Conservation (phyloP, 371 early-diverging fungal genomes). For the Apophysomyces ossiformis region DNA sequence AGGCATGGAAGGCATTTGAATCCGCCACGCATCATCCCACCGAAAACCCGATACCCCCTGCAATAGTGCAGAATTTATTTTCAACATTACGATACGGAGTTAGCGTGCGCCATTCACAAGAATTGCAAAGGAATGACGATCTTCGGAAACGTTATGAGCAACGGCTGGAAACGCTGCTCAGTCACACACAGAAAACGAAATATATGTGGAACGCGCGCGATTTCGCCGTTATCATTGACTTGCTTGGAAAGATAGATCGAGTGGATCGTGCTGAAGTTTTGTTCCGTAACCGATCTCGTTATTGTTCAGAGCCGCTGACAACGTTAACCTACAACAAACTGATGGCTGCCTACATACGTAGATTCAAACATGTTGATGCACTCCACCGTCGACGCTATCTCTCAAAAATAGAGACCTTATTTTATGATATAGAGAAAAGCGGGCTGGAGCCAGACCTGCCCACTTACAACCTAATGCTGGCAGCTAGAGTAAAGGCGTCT, state of each 20-base stretch:
- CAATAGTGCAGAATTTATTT: constrained; percentile 22
- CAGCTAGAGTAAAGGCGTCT: constrained; percentile 26
- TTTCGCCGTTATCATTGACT: constrained; percentile 30
- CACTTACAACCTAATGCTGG: constrained; percentile 36
- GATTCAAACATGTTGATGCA: constrained; percentile 26
- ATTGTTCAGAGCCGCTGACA: constrained; percentile 23
- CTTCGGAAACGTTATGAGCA: constrained; percentile 21
- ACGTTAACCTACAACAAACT: constrained; percentile 33
- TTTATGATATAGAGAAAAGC: constrained; percentile 26
- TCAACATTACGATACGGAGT: constrained; percentile 26
- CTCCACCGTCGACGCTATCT: constrained; percentile 23
- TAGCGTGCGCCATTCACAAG: constrained; percentile 11
- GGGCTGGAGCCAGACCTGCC: constrained; percentile 24
- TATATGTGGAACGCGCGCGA: constrained; percentile 26
- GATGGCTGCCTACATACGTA: constrained; percentile 35
- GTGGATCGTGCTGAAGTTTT: constrained; percentile 34
- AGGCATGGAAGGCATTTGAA: constrained; percentile 40
- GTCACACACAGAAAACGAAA: constrained; percentile 15
- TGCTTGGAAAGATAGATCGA: constrained; percentile 33
- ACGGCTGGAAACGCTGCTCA: constrained; percentile 29
- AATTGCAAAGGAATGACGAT: constrained; percentile 19
- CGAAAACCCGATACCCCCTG: constrained; percentile 7
- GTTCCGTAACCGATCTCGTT: constrained; percentile 27
- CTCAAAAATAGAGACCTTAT: constrained; percentile 28
- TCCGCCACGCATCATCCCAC: constrained; percentile 19